Evolutionary conservation across 257 asterid species (phyloP).

Genomic region (Gentiana straminea): DNA sequence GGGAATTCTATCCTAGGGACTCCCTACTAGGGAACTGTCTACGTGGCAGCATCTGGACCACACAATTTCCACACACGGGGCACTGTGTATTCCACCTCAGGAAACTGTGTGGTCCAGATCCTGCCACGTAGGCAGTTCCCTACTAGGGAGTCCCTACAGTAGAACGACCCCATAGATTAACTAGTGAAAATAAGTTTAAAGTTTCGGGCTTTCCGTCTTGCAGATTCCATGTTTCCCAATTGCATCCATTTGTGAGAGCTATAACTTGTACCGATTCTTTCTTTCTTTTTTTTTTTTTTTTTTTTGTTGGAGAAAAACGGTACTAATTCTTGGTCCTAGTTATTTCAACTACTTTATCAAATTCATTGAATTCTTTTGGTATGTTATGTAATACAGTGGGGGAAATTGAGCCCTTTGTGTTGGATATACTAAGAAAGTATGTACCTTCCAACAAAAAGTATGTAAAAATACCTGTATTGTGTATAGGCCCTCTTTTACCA

Average conservation of each 20-base stretch:
- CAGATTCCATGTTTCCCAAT: slow-evolving; percentile 35
- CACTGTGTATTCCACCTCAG: too few relatives aligned
- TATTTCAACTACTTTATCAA: slow-evolving; percentile 42
- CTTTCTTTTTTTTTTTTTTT: too few relatives aligned
- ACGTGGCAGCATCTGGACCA: too few relatives aligned
- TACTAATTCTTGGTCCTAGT: slow-evolving; percentile 49
- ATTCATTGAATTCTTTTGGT: slow-evolving; percentile 43
- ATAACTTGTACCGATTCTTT: slow-evolving; percentile 48
- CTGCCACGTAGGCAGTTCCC: too few relatives aligned
- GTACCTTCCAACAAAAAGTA: neutral
- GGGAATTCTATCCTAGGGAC: too few relatives aligned
- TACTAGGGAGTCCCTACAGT: too few relatives aligned
- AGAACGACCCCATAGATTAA: slow-evolving; percentile 46
- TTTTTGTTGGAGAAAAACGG: too few relatives aligned
- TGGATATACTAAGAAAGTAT: slow-evolving; percentile 23
- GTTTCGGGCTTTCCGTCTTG: slow-evolving; percentile 55
- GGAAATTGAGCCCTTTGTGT: slow-evolving; percentile 61
- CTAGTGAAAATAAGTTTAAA: slow-evolving; percentile 23
- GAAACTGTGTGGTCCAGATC: too few relatives aligned
- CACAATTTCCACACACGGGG: too few relatives aligned
- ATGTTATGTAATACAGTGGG: slow-evolving; percentile 54
- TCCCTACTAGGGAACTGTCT: too few relatives aligned
- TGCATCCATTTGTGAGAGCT: slow-evolving; percentile 42
- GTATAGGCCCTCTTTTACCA: slow-evolving; percentile 79
- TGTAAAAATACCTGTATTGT: slow-evolving; percentile 57